Evolutionary conservation across 495 filamentous ascomycete species (phyloP), one percentile per base, ranked within the genome.

Genomic region (Diplogelasinospora grovesii): DNA sequence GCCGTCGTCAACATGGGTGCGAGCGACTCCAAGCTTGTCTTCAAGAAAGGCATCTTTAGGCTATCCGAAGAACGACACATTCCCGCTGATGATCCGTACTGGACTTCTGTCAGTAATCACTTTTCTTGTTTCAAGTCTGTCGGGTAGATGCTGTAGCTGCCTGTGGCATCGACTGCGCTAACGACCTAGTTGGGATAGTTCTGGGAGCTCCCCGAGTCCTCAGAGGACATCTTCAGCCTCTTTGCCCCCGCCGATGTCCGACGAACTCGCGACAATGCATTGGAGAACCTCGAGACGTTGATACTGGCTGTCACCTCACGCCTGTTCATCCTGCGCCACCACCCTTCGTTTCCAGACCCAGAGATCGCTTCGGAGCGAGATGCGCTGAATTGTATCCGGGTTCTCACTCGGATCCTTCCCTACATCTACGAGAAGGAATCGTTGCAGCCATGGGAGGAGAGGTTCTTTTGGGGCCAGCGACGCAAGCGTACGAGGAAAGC

Each of bases 21-120:
- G 56, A 95, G 92, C 62, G 93, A 99, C 71, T 96, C 90, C 48
- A 99, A 99, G 78, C 82, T 96, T 54, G 86, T 89, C 54, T 97
- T 99, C 78, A 99, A 97, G 66, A 85, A 95, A 64, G 92, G 89
- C 61, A 95, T 99, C 70, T 99, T 99, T 70, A 81, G 83, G 57
- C 80, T 99, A 39, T 93, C 89, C 13, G 89, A 95, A 60, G 81
- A 92, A 60, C 78, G 82, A 50, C 74, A 84, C 51, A 97, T 99
- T 52, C 77, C 89, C 30, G 77, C 86, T 28, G 81, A 89, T 60
- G 89, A 95, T 70, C 73, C 80, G 9, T 97, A 94, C 69, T 99
- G 92, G 92, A 77, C 86, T 39, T 85, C 87, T 52, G 88, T 93
- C 63, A 56, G 81, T 70, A n/a, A n/a, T n/a, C n/a, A n/a, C n/a